Evolutionary conservation across 306 rosid genomes (phyloP), one percentile per base, ranked within the genome.

Genomic region (Vicia sativa): DNA sequence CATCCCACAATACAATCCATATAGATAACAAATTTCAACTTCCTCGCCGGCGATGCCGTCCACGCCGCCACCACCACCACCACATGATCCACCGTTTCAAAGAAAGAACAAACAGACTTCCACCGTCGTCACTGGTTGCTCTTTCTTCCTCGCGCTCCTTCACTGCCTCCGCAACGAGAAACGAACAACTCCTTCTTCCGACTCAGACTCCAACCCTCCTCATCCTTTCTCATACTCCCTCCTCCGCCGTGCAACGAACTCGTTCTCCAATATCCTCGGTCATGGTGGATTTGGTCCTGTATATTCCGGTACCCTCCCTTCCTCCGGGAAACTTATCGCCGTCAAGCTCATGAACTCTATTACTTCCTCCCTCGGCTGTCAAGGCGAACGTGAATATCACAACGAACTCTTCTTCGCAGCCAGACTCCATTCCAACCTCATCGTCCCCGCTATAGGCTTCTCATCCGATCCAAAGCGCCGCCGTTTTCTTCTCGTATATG

Each of bases 211-310:
- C 35, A 82, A 67, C 29, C 91, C 96, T 0, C 99, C 98, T 1
- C 85, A 80, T 19, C 85, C 85, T 2, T 84, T 80, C 89, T 64
- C 96, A 37, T 93, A 81, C 83, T 16, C 91, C 41, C 42, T 80
- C 60, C 99, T 93, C 77, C 91, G 89, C 61, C 96, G 96, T 15
- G 96, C 99, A 72, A 93, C 99, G 15, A 78, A 78, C 56, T 88
- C 91, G 1, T 93, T 93, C 82, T 77, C 97, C 74, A 65, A 81
- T 70, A 87, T 84, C 54, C 97, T 93, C 19, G 99, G 97, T 43
- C 99, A 88, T 0, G 99, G 99, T 1, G 97, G 99, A 23, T 93
- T 84, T 37, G 99, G 99, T 10, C 86, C 96, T 7, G 99, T 93
- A 5, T 90, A 68, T 72, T 71, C 80, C 38, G 97, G 92, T 7